These are phyloP conservation scores for Saturnispora gosingensis DNA, from an alignment of 805 yeast genomes.

Conservation along the genomic window DNA sequence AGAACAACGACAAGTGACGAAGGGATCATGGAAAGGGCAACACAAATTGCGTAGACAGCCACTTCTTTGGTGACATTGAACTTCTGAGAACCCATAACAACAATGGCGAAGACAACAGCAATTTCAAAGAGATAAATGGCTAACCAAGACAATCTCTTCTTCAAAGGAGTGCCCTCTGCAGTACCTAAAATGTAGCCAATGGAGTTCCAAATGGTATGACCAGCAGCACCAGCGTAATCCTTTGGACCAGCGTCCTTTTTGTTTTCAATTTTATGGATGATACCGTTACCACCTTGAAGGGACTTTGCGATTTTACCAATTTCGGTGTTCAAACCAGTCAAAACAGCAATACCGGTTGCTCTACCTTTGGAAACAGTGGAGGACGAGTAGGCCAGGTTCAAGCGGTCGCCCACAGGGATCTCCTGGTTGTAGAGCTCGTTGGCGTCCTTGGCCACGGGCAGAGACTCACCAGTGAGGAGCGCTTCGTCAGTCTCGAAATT, in stretches of 20 bases:
- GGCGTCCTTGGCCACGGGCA: conserved; percentile 55
- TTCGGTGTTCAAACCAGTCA: conserved; percentile 65
- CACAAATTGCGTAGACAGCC: conserved; percentile 84
- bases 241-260: conserved; percentile 36
- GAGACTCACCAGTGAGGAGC: conserved; percentile 80
- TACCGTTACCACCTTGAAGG: conserved; percentile 34
- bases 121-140: conserved; percentile 63
- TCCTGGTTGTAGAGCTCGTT: conserved; percentile 29
- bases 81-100: conserved; percentile 78
- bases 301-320: conserved; percentile 67
- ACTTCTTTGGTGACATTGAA: conserved; percentile 70
- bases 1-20: conserved; percentile 71
- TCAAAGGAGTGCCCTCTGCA: conserved; percentile 74
- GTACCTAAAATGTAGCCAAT: conserved; percentile 67
- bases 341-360: conserved; percentile 56
- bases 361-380: conserved; percentile 68
- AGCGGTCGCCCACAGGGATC: conserved; percentile 63
- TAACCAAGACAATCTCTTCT: conserved; percentile 62
- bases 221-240: conserved; percentile 39
- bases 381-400: conserved; percentile 63
- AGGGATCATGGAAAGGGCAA: conserved; percentile 74
- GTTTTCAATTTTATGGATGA: conserved; percentile 33
- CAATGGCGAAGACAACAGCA: conserved; percentile 79
- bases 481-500: conserved; percentile 82
- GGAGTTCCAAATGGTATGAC: conserved; percentile 42